Conservation (phyloP, 495 filamentous ascomycete genomes). For the Schizothecium vesticola region DNA sequence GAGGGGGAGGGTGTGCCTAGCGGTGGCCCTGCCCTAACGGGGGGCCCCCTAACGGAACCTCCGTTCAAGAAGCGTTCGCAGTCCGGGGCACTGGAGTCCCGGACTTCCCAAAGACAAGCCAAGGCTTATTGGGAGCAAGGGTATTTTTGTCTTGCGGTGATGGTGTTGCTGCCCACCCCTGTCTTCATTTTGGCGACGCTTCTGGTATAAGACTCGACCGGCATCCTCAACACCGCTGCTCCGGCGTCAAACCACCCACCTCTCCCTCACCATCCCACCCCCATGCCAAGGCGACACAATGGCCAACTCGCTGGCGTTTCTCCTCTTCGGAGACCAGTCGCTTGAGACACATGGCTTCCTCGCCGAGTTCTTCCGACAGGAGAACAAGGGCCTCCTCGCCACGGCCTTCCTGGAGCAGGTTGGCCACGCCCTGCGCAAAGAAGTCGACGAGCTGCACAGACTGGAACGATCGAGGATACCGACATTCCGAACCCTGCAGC, state of each 20-base stretch:
- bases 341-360: constrained; percentile 64
- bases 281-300: constrained; percentile 26
- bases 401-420: constrained; percentile 60
- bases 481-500: constrained; percentile 60
- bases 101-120: neutral
- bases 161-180: neutral
- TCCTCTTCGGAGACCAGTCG: constrained; percentile 77
- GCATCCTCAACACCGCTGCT: neutral
- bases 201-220: neutral
- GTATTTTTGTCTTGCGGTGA: neutral
- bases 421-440: constrained; percentile 56
- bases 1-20: neutral
- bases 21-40: too few species aligned
- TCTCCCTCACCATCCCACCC: constrained; percentile 13
- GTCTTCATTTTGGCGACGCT: neutral
- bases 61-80: neutral
- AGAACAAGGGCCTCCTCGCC: constrained; percentile 59
- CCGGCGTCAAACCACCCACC: constrained; percentile 4
- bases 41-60: neutral
- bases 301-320: constrained; percentile 42
- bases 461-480: constrained; percentile 59
- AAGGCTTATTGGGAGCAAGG: neutral
- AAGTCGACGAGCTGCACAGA: constrained; percentile 55
- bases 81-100: neutral
- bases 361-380: constrained; percentile 52